Evolutionary conservation across 345 rosid genomes (phyloP), one percentile per base, ranked within the genome.

Genomic region (Euphorbia tirucalli): DNA sequence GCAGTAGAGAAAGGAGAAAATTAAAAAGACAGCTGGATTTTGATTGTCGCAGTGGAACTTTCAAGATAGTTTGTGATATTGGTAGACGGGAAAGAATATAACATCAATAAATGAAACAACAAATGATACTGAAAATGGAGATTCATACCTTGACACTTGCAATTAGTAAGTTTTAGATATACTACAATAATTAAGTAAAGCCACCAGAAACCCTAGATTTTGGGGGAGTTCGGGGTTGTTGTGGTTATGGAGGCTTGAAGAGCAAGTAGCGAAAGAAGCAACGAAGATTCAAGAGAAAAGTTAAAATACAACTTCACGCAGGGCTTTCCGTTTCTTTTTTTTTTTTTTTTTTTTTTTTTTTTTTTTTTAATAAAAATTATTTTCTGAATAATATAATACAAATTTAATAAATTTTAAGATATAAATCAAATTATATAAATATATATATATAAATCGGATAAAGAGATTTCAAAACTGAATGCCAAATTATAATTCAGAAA

Each of bases 201-300:
- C 37, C 39, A 35, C 60, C 21, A 11, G 68, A 62, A 35, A 49
- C 68, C 74, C 68, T 71, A 62, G 49, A 49, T 61, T 71, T 31
- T 61, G 59, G 48, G 50, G 48, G 37, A 28, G 21, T 22, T 52
- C 37, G 48, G 16, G 18, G 74, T 13, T 22, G 74, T 1, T 32
- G 37, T 18, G 37, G 73, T 50, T 32, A 52, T 50, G 61, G 61
- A 13, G 61, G 50, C 74, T 71, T 62, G 61, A 37, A 50, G 50
- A 32, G 14, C 48, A 44, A 46, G 67, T 13, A 71, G 14, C 11
- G 30, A 21, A 61, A 62, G 16, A 21, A 24, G 62, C 25, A 11
- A 15, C 13, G 61, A 68, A 54, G 49, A 61, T 37, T 24, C 72
- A 24, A 8, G 72, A 57, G 32, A 54, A 31, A 27, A 39, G 50